Percentiles rank a stretch among this genome's conserved stretches.
These are phyloP conservation scores for Talaromyces stipitatus DNA, from an alignment of 495 filamentous ascomycete genomes.

Conservation along the genomic window DNA sequence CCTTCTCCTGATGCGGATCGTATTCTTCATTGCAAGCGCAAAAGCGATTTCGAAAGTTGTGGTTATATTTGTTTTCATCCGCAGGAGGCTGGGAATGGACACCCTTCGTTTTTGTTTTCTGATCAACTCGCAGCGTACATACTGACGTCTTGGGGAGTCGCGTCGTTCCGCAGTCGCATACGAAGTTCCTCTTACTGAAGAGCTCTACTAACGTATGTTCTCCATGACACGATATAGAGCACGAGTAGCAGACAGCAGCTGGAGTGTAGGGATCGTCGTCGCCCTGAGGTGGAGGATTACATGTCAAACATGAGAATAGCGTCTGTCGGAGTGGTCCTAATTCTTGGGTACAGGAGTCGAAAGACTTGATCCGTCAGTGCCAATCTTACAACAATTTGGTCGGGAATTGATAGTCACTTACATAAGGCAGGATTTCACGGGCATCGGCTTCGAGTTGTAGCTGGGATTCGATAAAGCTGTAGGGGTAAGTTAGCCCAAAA, in stretches of 20 bases:
- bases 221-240: constrained; percentile 92
- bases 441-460: constrained; percentile 90
- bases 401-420: constrained; percentile 23
- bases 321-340: constrained; percentile 80
- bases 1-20: constrained; percentile 76
- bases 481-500: background rate
- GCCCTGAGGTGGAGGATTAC: constrained; percentile 68
- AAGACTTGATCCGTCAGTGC: constrained; percentile 47
- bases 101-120: constrained; percentile 64
- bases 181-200: constrained; percentile 90
- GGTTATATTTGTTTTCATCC: constrained; percentile 77
- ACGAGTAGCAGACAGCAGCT: constrained; percentile 91
- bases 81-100: constrained; percentile 68
- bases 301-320: constrained; percentile 87
- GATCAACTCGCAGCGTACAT: constrained; percentile 72
- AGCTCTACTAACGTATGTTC: constrained; percentile 94
- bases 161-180: constrained; percentile 93
- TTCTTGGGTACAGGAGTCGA: constrained; percentile 83
- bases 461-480: constrained; percentile 80
- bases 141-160: constrained; percentile 60
- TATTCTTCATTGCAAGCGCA: constrained; percentile 87
- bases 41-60: constrained; percentile 90
- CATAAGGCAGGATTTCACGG: constrained; percentile 88
- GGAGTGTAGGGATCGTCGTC: constrained; percentile 56
- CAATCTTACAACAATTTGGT: background rate